Conservation (phyloP, 2,329 filamentous ascomycete genomes). For the Trichoderma polysporum region DNA sequence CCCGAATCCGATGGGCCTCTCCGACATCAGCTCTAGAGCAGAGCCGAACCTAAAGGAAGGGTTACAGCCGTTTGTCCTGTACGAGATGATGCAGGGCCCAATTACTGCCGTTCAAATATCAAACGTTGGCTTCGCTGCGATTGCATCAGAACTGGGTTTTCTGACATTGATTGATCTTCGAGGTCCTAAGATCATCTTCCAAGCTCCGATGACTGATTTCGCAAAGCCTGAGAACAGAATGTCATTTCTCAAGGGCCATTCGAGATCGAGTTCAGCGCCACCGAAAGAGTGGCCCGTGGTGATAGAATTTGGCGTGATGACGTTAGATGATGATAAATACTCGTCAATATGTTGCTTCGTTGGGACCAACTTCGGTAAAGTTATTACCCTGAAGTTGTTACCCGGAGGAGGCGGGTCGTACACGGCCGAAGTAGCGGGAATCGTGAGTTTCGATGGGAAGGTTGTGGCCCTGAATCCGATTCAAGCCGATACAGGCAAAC, state of each 20-base stretch:
- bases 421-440: constrained; percentile 68
- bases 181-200: constrained; percentile 81
- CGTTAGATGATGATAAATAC: constrained; percentile 88
- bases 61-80: constrained; percentile 73
- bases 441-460: constrained; percentile 63
- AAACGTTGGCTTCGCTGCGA: constrained; percentile 89
- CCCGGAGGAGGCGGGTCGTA: constrained; percentile 70
- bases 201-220: constrained; percentile 70
- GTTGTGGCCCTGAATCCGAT: constrained; percentile 80
- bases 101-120: constrained; percentile 79
- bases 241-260: constrained; percentile 61
- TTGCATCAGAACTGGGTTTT: constrained; percentile 79
- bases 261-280: constrained; percentile 37
- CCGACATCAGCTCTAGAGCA: constrained; percentile 69
- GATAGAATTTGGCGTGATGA: constrained; percentile 92
- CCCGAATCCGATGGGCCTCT: constrained; percentile 67
- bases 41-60: constrained; percentile 77
- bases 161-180: constrained; percentile 83
- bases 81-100: constrained; percentile 79
- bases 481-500: constrained; percentile 71
- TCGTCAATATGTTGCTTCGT: constrained; percentile 93
- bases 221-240: constrained; percentile 72
- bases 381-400: constrained; percentile 87
- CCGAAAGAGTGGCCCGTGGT: constrained; percentile 71
- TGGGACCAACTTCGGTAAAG: constrained; percentile 79